Percentiles rank a stretch among this genome's conserved stretches.
Evolutionary conservation across 345 rosid genomes (phyloP).

Genomic region (Citrus hindsii): DNA sequence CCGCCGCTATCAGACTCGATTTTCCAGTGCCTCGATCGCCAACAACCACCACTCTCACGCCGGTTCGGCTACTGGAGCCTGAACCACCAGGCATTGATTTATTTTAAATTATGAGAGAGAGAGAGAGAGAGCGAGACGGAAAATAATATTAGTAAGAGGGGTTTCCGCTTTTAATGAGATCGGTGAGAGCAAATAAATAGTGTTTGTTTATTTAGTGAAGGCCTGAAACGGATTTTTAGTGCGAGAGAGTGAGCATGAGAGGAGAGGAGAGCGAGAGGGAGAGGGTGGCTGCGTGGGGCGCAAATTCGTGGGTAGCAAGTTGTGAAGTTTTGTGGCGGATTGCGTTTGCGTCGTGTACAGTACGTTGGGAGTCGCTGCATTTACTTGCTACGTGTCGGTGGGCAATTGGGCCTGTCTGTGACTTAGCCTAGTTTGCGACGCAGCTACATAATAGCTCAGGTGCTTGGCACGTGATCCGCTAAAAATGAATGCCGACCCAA

Average conservation of each 20-base stretch:
- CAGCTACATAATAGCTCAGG: neutral
- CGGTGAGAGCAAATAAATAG: neutral
- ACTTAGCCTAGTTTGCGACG: neutral
- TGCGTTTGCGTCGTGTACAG: too few relatives aligned
- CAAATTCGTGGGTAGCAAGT: neutral
- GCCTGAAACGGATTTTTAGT: neutral
- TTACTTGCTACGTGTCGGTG: neutral
- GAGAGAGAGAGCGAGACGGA: neutral
- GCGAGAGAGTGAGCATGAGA: neutral
- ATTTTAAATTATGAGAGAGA: neutral
- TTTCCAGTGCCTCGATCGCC: constrained; percentile 81
- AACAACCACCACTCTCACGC: constrained; percentile 62
- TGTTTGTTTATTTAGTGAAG: neutral
- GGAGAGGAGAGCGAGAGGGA: too few relatives aligned
- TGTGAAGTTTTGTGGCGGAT: neutral
- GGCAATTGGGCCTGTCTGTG: neutral
- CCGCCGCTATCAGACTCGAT: constrained; percentile 71
- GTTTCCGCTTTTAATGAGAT: constrained; percentile 1
- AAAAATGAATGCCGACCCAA: neutral
- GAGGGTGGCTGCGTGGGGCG: too few relatives aligned
- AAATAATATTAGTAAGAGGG: neutral
- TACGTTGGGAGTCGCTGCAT: neutral
- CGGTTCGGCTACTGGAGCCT: constrained; percentile 40
- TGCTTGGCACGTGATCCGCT: neutral
- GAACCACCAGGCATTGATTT: constrained; percentile 45